Evolutionary conservation across 192 early-diverging fungal species (phyloP).

Genomic region (Backusella tuberculispora): DNA sequence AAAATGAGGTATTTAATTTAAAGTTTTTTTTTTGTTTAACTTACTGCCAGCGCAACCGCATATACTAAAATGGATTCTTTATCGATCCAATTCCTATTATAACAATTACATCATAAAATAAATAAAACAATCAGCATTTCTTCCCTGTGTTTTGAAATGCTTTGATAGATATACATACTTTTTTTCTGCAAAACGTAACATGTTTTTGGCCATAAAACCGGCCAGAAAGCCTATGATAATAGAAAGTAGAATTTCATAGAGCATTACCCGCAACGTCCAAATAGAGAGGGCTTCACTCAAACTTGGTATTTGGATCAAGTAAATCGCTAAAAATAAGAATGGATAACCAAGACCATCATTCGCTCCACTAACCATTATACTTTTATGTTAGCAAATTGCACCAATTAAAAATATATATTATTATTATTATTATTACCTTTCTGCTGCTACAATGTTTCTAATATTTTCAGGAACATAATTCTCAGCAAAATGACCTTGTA

Average conservation of each 20-base stretch:
- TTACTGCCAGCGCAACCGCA: conserved; percentile 73
- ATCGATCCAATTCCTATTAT: conserved; percentile 69
- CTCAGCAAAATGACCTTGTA: conserved; percentile 91
- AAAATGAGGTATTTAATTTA: conserved; percentile 1
- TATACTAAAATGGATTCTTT: conserved; percentile 85
- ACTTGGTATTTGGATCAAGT: conserved; percentile 51
- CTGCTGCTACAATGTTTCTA: conserved; percentile 73
- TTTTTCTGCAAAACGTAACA: conserved; percentile 65
- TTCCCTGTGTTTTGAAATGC: background rate
- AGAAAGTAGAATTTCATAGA: conserved; percentile 78
- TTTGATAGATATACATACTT: conserved; percentile 14
- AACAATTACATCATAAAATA: background rate
- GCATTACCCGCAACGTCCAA: conserved; percentile 71
- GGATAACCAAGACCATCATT: conserved; percentile 90
- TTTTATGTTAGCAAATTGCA: background rate
- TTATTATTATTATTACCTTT: conserved; percentile 45
- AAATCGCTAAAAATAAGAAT: conserved; percentile 76
- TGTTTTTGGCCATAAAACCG: conserved; percentile 66
- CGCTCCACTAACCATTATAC: conserved; percentile 53
- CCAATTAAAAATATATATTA: background rate
- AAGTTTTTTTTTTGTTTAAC: conserved; percentile 10
- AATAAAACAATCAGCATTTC: too few species aligned
- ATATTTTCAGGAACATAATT: conserved; percentile 72
- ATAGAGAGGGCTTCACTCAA: conserved; percentile 66
- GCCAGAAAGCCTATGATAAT: conserved; percentile 70